Evolutionary conservation across 1,284 basidiomycete genomes (phyloP).

Genomic region (Sphagnurus paluster): DNA sequence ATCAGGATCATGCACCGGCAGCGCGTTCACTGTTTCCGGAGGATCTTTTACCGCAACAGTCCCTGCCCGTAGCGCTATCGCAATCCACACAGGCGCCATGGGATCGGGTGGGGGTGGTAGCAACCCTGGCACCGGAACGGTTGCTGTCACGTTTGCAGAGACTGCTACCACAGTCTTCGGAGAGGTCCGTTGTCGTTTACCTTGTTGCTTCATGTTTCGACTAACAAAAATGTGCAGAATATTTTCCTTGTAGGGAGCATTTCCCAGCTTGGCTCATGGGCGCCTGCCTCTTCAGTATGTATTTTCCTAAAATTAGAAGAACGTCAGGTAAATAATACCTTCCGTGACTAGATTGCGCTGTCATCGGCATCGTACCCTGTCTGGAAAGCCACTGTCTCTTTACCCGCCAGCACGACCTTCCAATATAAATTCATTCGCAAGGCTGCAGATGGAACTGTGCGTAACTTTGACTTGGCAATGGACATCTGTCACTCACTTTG

Average conservation of each 20-base stretch:
- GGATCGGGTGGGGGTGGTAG: conserved; percentile 6
- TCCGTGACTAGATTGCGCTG: conserved; percentile 45
- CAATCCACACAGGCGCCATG: conserved; percentile 52
- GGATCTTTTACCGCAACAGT: conserved; percentile 57
- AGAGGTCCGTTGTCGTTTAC: conserved; percentile 41
- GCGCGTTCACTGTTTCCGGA: conserved; percentile 50
- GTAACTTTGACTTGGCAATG: conserved; percentile 17
- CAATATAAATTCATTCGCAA: conserved; percentile 65
- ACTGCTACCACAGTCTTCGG: conserved; percentile 56
- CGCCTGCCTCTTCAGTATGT: conserved; percentile 44
- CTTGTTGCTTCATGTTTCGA: background rate
- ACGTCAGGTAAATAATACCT: background rate
- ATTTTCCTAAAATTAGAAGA: background rate
- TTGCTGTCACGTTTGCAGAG: conserved; percentile 51
- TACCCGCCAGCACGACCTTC: conserved; percentile 51
- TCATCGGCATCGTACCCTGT: conserved; percentile 55
- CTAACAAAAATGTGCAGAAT: conserved; percentile 37
- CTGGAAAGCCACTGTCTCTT: conserved; percentile 50
- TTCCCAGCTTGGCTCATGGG: conserved; percentile 54
- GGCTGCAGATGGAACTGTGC: conserved; percentile 51
- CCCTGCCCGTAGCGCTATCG: conserved; percentile 53
- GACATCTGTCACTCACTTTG: background rate
- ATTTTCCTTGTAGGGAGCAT: conserved; percentile 60
- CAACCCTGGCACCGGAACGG: conserved; percentile 19
- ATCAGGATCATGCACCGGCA: conserved; percentile 48